phyloP scores from a whole-genome alignment of 1,284 basidiomycete species.

The Irpex sp. region DNA sequence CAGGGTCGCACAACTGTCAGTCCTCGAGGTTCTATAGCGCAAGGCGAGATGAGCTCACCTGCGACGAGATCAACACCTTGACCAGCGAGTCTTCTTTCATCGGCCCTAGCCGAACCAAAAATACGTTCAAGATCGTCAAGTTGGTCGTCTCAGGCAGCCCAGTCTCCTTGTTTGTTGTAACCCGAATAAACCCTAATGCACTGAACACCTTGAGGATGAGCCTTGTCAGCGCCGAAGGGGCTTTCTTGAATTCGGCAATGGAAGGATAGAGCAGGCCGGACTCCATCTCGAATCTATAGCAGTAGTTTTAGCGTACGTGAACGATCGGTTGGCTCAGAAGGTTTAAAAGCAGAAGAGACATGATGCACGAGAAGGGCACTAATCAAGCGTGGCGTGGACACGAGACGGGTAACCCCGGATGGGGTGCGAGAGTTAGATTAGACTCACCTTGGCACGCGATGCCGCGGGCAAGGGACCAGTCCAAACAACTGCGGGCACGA shows the following conservation, averaged over 20 bases:
- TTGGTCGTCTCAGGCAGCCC: constrained; percentile 72
- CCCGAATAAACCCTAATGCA: constrained; percentile 60
- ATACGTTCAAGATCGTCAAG: constrained; percentile 83
- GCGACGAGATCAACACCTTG: constrained; percentile 65
- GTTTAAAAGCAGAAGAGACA: not conserved
- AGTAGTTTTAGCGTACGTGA: not conserved
- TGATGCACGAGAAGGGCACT: not conserved
- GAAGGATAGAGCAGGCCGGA: constrained; percentile 78
- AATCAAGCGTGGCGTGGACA: not conserved
- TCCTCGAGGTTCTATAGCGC: not conserved
- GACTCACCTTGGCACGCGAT: constrained; percentile 83
- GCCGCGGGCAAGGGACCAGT: constrained; percentile 89
- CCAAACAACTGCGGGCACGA: constrained; percentile 96
- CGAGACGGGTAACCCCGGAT: constrained; percentile 10
- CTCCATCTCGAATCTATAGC: constrained; percentile 62
- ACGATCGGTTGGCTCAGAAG: not conserved
- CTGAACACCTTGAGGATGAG: constrained; percentile 58
- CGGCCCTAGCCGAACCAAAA: constrained; percentile 75
- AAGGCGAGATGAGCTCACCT: constrained; percentile 40
- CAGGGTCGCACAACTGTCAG: constrained; percentile 2
- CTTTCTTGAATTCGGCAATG: constrained; percentile 55
- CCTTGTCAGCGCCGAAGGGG: constrained; percentile 45
- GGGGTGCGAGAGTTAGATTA: not conserved
- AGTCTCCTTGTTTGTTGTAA: constrained; percentile 53
- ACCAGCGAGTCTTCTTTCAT: constrained; percentile 81